Base-by-base conservation (phyloP, 768 basidiomycete species). In the Psilocybe cubensis region DNA sequence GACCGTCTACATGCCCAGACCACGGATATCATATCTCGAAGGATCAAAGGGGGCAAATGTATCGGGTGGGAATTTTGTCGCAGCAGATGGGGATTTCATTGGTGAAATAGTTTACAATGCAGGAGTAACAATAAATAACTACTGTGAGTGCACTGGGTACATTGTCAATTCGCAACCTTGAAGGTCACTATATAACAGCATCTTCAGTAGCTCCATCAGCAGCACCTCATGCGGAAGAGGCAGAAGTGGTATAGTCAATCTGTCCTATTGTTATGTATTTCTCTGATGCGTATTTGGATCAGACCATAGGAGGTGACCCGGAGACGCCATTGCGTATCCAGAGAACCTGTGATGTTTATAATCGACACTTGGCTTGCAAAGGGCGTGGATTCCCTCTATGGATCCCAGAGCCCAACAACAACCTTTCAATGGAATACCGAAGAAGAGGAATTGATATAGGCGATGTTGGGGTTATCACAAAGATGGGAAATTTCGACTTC, bases 401-500 rank as follows among this genome's bases (percentile, higher is more conserved):
- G 58, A 38, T 56, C 10, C 64, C 64, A 10, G 54, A 43, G n/a
- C 53, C 58, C 3, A 58, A 52, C 24, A 38, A 40, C 12, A 29
- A 44, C 23, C 56, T 62, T 14, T 50, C 61, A 14, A 45, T 45
- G 6, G 58, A 38, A 17, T 62, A 60, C 27, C 61, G 35, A 14
- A 49, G 49, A 17, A 46, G 21, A 28, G 64, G 64, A 2, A 51
- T 62, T 17, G 17, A 21, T 8, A 60, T 65, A 25, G 64, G 64
- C n/a, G 64, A 65, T 40, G 61, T 65, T 5, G 64, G 64, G 9
- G 47, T 60, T 18, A 38, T 62, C 20, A 52, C 50, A 3, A 6
- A 21, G 2, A 44, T 33, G 1, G 64, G 64, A 1, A 44, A 40
- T 3, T 66, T 66, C 28, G 54, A 47, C 27, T 66, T 60, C 40